Evolutionary conservation across 192 early-diverging fungal species (phyloP), one percentile per base, ranked within the genome.

Genomic region (Backusella liffmaniae): DNA sequence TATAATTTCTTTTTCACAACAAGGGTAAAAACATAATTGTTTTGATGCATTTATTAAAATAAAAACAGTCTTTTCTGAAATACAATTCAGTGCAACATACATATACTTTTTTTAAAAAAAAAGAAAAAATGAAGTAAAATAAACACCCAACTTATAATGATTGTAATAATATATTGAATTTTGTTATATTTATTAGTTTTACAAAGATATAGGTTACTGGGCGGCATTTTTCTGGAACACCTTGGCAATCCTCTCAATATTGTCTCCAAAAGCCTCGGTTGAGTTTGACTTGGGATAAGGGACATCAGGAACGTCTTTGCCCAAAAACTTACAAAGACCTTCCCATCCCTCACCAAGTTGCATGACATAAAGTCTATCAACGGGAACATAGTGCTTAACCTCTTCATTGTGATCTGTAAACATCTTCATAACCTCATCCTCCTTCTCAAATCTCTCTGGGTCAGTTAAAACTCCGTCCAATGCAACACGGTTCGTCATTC

Each of bases 281-380:
- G 66, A 67, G 66, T 73, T 73, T 18, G 51, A 35, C 7, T 18
- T 51, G 32, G 72, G 72, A 37, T 73, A 73, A 16, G 72, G 72
- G n/a, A 73, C 49, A 7, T 32, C 44, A 73, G 72, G 72, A 3
- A 73, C 72, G 10, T 49, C 46, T 16, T 26, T 29, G 6, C n/a
- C 51, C n/a, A 73, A 56, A 13, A 73, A 73, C 30, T 56, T 8
- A 21, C 72, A 73, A 2, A 73, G 5, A 21, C 72, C 29, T n/a
- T 36, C 32, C 72, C 72, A 73, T 9, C 72, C 72, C 35, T 73
- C 72, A 16, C 72, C 72, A 29, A 73, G 13, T 32, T 73, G 30
- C 29, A 73, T 46, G 12, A 73, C 72, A 32, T 53, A 53, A 6
- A 73, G 30, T 21, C 21, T 51, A 30, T 73, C 49, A 0, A 51